These are phyloP conservation scores for Aspergillus pseudotamarii DNA, from an alignment of 2,329 filamentous ascomycete genomes.

Conservation along the genomic window DNA sequence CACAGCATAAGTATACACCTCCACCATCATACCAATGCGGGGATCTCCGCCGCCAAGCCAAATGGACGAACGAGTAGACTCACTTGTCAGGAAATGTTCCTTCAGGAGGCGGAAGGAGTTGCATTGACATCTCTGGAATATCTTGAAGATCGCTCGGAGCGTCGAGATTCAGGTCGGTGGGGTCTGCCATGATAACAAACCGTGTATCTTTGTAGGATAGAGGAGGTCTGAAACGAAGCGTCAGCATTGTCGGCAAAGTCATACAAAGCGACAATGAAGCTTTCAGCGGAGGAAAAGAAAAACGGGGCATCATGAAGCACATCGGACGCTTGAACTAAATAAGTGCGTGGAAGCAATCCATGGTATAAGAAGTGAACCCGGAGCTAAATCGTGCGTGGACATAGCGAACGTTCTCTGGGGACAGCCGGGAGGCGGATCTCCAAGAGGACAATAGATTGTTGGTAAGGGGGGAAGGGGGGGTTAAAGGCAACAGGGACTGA, in stretches of 20 bases:
- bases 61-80: slow-evolving; percentile 14
- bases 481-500: not conserved
- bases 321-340: slow-evolving; percentile 8
- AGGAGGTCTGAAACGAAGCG: slow-evolving; percentile 21
- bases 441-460: not conserved
- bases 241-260: slow-evolving; percentile 22
- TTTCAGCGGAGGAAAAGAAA: not conserved
- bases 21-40: not conserved
- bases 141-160: slow-evolving; percentile 50
- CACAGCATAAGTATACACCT: not conserved
- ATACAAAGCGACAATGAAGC: slow-evolving; percentile 1
- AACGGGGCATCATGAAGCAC: not conserved
- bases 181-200: slow-evolving; percentile 42
- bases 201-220: slow-evolving; percentile 16
- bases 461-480: not conserved
- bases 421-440: slow-evolving; percentile 3
- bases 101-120: slow-evolving; percentile 46
- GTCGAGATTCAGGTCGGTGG: slow-evolving; percentile 47
- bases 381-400: slow-evolving; percentile 40
- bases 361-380: slow-evolving; percentile 22
- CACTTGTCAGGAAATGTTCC: slow-evolving; percentile 49
- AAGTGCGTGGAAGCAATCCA: slow-evolving; percentile 46
- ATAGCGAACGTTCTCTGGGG: slow-evolving; percentile 26
- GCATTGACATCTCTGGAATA: slow-evolving; percentile 47
- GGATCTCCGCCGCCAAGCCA: not conserved